phyloP scores from a whole-genome alignment of 192 early-diverging fungal species.

The Coemansia erecta region DNA sequence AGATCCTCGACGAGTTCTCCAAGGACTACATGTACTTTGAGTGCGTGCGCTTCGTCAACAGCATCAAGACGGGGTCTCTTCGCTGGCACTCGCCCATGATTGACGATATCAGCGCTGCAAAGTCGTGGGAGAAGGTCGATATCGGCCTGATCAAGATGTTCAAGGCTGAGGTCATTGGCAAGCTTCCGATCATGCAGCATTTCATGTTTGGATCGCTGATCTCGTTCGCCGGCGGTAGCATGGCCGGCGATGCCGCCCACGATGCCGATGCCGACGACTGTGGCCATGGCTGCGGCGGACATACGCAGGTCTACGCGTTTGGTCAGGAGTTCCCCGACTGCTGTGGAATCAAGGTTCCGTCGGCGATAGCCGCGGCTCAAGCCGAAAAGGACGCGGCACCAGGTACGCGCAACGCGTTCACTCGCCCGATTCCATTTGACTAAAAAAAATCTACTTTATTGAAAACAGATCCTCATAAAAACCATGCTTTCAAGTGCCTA shows the following conservation, averaged over 20 bases:
- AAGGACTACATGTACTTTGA: constrained; percentile 95
- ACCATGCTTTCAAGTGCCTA: not conserved
- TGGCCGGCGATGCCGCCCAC: constrained; percentile 5
- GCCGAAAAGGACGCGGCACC: constrained; percentile 8
- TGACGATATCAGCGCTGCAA: constrained; percentile 87
- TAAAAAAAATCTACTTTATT: constrained; percentile 11
- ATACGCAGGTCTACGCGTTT: constrained; percentile 47
- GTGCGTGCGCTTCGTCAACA: constrained; percentile 86
- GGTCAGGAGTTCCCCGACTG: constrained; percentile 56
- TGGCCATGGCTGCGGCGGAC: constrained; percentile 31
- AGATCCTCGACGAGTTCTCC: constrained; percentile 85
- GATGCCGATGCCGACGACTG: constrained; percentile 14
- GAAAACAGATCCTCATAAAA: not conserved
- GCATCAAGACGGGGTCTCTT: constrained; percentile 73
- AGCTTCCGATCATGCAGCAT: constrained; percentile 97
- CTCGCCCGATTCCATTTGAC: constrained; percentile 53
- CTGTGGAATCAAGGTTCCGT: constrained; percentile 58
- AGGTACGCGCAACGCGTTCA: constrained; percentile 25
- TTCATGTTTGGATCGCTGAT: constrained; percentile 85
- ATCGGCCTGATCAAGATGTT: constrained; percentile 94
- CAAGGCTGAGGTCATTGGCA: constrained; percentile 82
- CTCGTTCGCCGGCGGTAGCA: constrained; percentile 58
- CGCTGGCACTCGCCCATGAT: constrained; percentile 92
- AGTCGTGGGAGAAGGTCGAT: constrained; percentile 88
- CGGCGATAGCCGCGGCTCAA: constrained; percentile 44